Conservation (phyloP, 208 protist species). For the Crithidia thermophila region DNA sequence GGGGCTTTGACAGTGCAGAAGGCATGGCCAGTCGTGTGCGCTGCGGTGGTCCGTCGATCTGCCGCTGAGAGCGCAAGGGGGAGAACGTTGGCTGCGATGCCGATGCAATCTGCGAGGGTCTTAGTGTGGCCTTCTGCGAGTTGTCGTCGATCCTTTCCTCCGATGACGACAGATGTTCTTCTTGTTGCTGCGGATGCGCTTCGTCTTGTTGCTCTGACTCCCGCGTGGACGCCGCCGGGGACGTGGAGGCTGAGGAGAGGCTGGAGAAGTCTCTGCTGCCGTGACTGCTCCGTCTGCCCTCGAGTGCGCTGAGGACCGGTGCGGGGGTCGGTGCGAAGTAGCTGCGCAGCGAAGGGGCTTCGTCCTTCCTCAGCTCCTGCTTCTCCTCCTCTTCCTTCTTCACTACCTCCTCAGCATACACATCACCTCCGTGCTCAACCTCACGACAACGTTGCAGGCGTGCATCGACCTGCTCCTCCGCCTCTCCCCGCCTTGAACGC, state of each 20-base stretch:
- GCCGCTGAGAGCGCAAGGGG: neutral
- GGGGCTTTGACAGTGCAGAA: slow-evolving; percentile 19
- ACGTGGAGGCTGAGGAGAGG: slow-evolving; percentile 15
- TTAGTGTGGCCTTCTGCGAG: too few species aligned
- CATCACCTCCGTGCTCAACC: too few species aligned
- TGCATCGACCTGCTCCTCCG: too few species aligned
- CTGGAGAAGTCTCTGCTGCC: neutral
- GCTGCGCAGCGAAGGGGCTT: neutral
- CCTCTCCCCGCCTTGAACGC: too few species aligned
- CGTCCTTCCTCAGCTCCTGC: neutral
- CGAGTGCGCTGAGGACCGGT: slow-evolving; percentile 2
- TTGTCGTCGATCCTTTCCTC: too few species aligned
- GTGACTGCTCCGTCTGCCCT: neutral
- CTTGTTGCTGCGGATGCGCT: neutral
- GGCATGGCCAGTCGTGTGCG: slow-evolving; percentile 10
- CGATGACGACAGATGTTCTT: too few species aligned
- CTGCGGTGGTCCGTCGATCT: neutral
- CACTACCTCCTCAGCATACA: too few species aligned
- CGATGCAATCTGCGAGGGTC: too few species aligned
- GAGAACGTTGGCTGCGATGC: neutral
- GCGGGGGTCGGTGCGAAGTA: neutral
- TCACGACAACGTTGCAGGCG: too few species aligned
- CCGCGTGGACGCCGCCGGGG: slow-evolving; percentile 1
- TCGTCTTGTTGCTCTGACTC: neutral
- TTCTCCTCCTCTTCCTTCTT: neutral